Percentiles rank a stretch among this genome's conserved stretches.
These are phyloP conservation scores for Ogataea zsoltii DNA, from an alignment of 805 yeast genomes.

Conservation along the genomic window DNA sequence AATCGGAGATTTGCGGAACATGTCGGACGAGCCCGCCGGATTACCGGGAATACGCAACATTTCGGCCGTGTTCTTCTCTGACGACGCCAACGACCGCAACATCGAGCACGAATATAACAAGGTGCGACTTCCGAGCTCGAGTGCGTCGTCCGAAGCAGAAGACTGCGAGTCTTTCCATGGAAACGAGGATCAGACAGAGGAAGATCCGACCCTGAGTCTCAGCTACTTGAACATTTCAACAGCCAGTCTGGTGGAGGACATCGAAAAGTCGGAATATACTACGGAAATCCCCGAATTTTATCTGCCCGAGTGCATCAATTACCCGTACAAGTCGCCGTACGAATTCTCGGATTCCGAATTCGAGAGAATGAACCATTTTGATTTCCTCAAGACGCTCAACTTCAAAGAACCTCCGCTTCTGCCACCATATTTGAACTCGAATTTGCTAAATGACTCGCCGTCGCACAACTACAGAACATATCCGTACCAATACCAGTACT, in stretches of 20 bases:
- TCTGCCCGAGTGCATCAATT: constrained; percentile 30
- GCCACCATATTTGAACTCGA: constrained; percentile 41
- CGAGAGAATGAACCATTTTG: constrained; percentile 34
- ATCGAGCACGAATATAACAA: constrained; percentile 26
- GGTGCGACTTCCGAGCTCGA: constrained; percentile 14
- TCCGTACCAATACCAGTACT: constrained; percentile 38
- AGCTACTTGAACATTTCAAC: constrained; percentile 19
- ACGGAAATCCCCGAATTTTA: constrained; percentile 37
- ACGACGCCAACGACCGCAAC: constrained; percentile 23
- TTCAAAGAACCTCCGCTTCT: constrained; percentile 38
- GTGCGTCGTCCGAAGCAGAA: constrained; percentile 13
- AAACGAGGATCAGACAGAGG: no score
- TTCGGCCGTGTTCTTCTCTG: constrained; percentile 31
- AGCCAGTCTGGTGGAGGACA: constrained; percentile 7
- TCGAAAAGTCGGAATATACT: constrained; percentile 26
- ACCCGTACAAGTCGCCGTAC: constrained; percentile 35
- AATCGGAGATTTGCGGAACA: not conserved
- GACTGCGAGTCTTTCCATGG: constrained; percentile 7
- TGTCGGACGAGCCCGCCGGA: no score
- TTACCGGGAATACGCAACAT: constrained; percentile 12
- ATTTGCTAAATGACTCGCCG: constrained; percentile 36
- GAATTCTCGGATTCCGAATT: constrained; percentile 38
- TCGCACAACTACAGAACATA: constrained; percentile 32
- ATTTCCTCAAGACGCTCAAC: constrained; percentile 32
- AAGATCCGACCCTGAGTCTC: not conserved